phyloP scores from a whole-genome alignment of 441 rosid genomes.

The Populus hybrid region DNA sequence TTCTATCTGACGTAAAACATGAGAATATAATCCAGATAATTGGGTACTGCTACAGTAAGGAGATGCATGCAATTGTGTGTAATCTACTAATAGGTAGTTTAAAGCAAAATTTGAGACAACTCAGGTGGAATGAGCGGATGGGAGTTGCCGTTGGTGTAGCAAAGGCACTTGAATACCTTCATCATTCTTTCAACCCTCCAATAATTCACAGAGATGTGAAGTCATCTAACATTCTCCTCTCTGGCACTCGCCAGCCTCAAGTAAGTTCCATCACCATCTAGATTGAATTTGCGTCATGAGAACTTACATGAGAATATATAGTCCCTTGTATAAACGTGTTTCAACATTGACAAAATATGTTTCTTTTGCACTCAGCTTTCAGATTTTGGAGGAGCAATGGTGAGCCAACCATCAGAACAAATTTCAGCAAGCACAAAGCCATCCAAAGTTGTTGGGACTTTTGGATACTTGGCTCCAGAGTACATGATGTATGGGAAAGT shows the following conservation, averaged over 20 bases:
- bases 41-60: conserved; percentile 28
- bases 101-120: conserved; percentile 26
- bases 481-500: conserved; percentile 39
- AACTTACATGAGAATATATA: background rate
- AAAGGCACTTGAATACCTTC: conserved; percentile 41
- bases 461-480: conserved; percentile 43
- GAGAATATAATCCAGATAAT: conserved; percentile 31
- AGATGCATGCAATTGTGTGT: conserved; percentile 31
- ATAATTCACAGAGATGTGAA: conserved; percentile 40
- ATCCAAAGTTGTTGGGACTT: conserved; percentile 26
- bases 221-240: conserved; percentile 41
- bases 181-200: conserved; percentile 36
- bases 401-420: conserved; percentile 22
- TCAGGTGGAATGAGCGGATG: conserved; percentile 35
- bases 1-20: conserved; percentile 24
- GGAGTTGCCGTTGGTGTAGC: conserved; percentile 36
- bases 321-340: background rate
- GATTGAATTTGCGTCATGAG: background rate
- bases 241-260: conserved; percentile 29
- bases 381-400: conserved; percentile 37
- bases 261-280: conserved; percentile 23
- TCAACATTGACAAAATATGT: background rate
- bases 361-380: conserved; percentile 26
- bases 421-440: conserved; percentile 20
- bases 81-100: conserved; percentile 33